Evolutionary conservation across 1,284 basidiomycete species (phyloP), one percentile per base, ranked within the genome.

Genomic region (Ceratobasidium sp.): DNA sequence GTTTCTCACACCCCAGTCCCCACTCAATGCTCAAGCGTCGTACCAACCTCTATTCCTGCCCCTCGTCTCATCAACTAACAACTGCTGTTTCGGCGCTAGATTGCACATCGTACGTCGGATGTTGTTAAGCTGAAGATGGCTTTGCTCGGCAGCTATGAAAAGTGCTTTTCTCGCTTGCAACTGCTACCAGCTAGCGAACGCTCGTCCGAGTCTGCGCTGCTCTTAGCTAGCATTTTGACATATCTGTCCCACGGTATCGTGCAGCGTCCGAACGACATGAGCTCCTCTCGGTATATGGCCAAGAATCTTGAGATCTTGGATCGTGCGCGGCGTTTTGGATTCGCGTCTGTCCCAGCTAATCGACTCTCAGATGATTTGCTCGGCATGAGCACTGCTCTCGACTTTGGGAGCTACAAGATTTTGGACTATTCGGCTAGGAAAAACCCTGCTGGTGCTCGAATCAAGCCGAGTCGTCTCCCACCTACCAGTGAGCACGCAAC

Each of bases 241-340:
- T 73, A 73, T 39, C 39, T 61, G 11, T 35, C 39, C 2, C 53
- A 73, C 1, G 69, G 69, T 20, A 26, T 73, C 0, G 69, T 73
- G 2, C 47, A 73, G 56, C 69, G 69, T 3, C 69, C 69, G 10
- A 42, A 73, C 11, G 56, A 73, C 3, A 60, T 61, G 56, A 73
- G 69, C 23, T 47, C 54, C 28, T 31, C n/a, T 8, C 13, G 69
- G 3, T 45, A 6, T 26, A 73, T 73, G 69, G 54, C 54, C n/a
- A 71, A 71, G 20, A 49, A 26, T 7, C 39, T 71, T 3, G 13
- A 15, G 3, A 35, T 69, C 23, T 17, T 64, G 35, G 1, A 2
- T 26, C 35, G 61, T 6, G 61, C 23, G 0, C 31, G 42, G 23
- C 61, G 35, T 1, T 45, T 45, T 15, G 39, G 61, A 0, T 47